These are phyloP conservation scores for Scheffersomyces parashehatae DNA, from an alignment of 1,139 yeast genomes.

Conservation along the genomic window DNA sequence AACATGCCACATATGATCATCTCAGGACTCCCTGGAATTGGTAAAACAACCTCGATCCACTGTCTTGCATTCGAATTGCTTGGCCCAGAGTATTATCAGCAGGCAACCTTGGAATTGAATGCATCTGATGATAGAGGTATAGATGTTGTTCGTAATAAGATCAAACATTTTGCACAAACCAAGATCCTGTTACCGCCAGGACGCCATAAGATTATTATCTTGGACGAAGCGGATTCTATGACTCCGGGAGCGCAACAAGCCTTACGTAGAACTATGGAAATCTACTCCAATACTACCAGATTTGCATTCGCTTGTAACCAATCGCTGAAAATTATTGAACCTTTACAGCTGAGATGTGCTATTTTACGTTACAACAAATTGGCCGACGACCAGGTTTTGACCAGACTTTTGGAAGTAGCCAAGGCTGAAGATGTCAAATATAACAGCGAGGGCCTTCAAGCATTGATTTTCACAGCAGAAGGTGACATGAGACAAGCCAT, in stretches of 20 bases:
- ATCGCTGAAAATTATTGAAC: slow-evolving; percentile 92
- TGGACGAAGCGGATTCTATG: slow-evolving; percentile 98
- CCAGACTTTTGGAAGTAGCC: slow-evolving; percentile 71
- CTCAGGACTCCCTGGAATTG: slow-evolving; percentile 94
- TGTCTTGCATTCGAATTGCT: slow-evolving; percentile 85
- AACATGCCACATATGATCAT: slow-evolving; percentile 96
- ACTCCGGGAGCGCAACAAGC: slow-evolving; percentile 99
- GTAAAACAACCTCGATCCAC: slow-evolving; percentile 91
- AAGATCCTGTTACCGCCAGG: slow-evolving; percentile 60
- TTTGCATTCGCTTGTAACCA: slow-evolving; percentile 98
- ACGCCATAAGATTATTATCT: slow-evolving; percentile 79
- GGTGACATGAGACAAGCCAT: slow-evolving; percentile 99
- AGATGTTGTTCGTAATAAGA: slow-evolving; percentile 49
- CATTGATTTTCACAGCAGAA: slow-evolving; percentile 93
- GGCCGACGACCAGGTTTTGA: slow-evolving; percentile 80
- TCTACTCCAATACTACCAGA: slow-evolving; percentile 89
- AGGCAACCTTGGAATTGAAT: slow-evolving; percentile 82
- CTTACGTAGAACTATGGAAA: slow-evolving; percentile 93
- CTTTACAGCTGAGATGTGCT: slow-evolving; percentile 95
- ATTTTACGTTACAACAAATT: slow-evolving; percentile 81
- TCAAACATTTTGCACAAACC: slow-evolving; percentile 67
- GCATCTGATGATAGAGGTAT: slow-evolving; percentile 54
- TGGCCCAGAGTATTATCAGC: slow-evolving; percentile 65
- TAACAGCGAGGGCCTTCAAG: slow-evolving; percentile 90
- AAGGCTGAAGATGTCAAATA: slow-evolving; percentile 71